Conservation (phyloP, 495 filamentous ascomycete species). For the Aspergillus bridgeri region DNA sequence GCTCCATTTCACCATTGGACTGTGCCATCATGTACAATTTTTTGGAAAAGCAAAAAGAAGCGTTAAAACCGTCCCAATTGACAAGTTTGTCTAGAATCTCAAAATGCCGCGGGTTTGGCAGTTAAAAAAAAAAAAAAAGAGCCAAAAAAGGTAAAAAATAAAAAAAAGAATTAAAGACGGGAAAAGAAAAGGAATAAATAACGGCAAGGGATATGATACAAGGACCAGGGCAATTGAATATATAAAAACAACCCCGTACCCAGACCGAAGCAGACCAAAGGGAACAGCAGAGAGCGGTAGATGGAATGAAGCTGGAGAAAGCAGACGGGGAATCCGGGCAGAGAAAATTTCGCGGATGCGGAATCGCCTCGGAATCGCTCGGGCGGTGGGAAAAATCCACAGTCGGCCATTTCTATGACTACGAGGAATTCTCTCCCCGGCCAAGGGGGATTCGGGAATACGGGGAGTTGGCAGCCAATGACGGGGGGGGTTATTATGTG, state of each 20-base stretch:
- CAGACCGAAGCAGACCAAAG: constrained; percentile 29
- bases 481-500: not conserved
- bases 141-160: constrained; percentile 18
- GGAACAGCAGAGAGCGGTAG: constrained; percentile 24
- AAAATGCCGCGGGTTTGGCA: constrained; percentile 7
- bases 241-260: constrained; percentile 38
- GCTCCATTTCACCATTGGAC: constrained; percentile 41
- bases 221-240: constrained; percentile 42
- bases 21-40: constrained; percentile 35
- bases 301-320: constrained; percentile 21
- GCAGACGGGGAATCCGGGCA: constrained; percentile 17
- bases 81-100: constrained; percentile 13
- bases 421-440: not conserved
- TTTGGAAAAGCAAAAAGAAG: constrained; percentile 16
- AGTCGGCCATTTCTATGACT: constrained; percentile 1
- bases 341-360: constrained; percentile 47
- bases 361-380: constrained; percentile 46
- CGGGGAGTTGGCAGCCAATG: too few relatives aligned
- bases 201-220: constrained; percentile 34
- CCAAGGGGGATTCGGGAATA: too few relatives aligned
- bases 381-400: constrained; percentile 28
- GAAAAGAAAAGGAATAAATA: constrained; percentile 30
- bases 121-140: constrained; percentile 23
- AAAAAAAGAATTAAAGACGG: constrained; percentile 22
- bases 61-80: constrained; percentile 12